Percentiles rank a stretch among this genome's conserved stretches.
Conservation (phyloP, 768 basidiomycete species). For the Pisolithus orientalis region DNA sequence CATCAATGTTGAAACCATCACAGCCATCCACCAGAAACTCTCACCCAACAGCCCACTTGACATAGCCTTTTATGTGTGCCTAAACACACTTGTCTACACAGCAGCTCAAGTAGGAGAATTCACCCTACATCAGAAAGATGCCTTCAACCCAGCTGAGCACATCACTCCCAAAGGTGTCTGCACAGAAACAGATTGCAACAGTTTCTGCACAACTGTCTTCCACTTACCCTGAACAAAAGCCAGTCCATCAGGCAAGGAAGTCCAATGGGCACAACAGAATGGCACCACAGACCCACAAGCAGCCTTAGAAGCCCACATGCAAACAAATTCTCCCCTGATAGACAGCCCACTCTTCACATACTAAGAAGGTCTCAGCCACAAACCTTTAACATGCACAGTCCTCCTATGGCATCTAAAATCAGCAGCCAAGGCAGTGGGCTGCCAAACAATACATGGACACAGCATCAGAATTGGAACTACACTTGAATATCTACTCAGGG, state of each 20-base stretch:
- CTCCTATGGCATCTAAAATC: background rate
- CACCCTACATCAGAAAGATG: slow-evolving; percentile 7
- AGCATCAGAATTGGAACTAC: slow-evolving; percentile 26
- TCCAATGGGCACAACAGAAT: no score
- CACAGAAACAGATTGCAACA: background rate
- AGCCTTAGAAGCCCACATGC: no score
- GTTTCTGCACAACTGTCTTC: background rate
- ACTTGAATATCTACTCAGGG: slow-evolving; percentile 32
- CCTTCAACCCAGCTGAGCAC: slow-evolving; percentile 12
- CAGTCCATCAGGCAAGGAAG: background rate
- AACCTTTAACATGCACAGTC: slow-evolving; percentile 18
- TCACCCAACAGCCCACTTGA: background rate
- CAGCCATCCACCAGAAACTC: background rate
- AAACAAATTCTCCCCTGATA: background rate
- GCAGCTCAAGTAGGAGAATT: slow-evolving; percentile 12
- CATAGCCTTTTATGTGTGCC: slow-evolving; percentile 13
- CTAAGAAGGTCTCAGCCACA: background rate
- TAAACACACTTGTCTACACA: slow-evolving; percentile 12
- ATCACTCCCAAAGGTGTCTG: background rate
- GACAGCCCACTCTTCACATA: background rate
- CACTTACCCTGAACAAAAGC: background rate
- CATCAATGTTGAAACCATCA: background rate
- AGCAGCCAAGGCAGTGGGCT: background rate
- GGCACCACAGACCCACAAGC: no score
- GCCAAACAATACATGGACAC: slow-evolving; percentile 7